Base-by-base conservation (phyloP, 2,329 filamentous ascomycete species). In the Neopestalotiopsis rosae region DNA sequence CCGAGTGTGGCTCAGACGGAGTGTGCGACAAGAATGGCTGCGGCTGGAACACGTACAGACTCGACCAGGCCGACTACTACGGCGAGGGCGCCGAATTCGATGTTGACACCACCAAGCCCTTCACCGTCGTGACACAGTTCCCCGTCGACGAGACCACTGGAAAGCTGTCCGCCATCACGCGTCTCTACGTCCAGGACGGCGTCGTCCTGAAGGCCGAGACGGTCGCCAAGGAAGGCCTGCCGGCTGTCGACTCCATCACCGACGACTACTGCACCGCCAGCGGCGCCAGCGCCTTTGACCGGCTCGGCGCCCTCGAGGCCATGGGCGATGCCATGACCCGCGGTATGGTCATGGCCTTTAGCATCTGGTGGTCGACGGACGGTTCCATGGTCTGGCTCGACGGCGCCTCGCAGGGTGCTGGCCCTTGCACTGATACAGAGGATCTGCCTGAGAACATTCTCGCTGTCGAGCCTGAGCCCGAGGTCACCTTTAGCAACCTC, bases 401-500 rank as follows among this genome's bases (percentile, higher is more conserved):
- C 70, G 80, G 84, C 69, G 82, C 79, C 70, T 83, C 85, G 72
- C 79, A 82, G 58, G 81, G 81, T 24, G 84, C 87, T 72, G 87
- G 87, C 52, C 81, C 82, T 7, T 89, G 88, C 74, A 74, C 80
- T 68, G 81, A 81, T 9, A 80, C 77, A 45, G 84, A 85, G 56
- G 87, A 86, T 32, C 79, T 78, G 28, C 86, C 87, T 2, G 69
- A 73, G 7, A 79, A 81, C 32, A 83, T 90, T 67, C 79, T 83
- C 70, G 49, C 76, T 24, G 76, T 82, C 42, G 76, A 83, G 70
- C 79, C 87, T 1, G 78, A 82, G 70, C 81, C 87, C 45, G 81
- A 83, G 70, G 87, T 89, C 20, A 83, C 81, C 13, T 89, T 85
- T 77, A 86, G 83, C 71, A 88, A 88, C 79, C 84, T 90, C 75